Conservation (phyloP, 2,329 filamentous ascomycete genomes). For the Periconia macrospinosa region DNA sequence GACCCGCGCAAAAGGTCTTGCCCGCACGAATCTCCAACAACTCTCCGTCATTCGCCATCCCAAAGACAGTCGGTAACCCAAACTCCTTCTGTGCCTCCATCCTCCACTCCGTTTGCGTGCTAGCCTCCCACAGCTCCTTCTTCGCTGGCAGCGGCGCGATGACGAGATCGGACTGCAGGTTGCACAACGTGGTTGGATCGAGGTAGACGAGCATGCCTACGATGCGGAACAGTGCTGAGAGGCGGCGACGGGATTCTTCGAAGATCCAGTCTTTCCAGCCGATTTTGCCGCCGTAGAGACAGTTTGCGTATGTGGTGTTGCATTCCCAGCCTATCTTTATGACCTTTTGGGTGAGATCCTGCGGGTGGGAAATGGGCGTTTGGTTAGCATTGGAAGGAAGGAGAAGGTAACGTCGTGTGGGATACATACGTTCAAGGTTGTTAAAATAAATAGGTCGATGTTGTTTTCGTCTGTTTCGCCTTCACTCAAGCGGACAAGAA, state of each 20-base stretch:
- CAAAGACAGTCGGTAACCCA: constrained; percentile 25
- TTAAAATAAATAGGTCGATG: constrained; percentile 42
- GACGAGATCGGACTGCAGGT: constrained; percentile 38
- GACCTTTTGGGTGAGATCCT: constrained; percentile 10
- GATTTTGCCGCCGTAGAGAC: constrained; percentile 16
- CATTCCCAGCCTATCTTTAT: constrained; percentile 9
- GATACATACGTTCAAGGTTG: constrained; percentile 39
- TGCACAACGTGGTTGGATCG: constrained; percentile 44
- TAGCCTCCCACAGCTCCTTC: constrained; percentile 51
- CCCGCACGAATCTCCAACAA: constrained; percentile 33
- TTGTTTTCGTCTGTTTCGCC: constrained; percentile 50
- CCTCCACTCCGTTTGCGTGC: constrained; percentile 40
- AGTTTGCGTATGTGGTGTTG: constrained; percentile 1
- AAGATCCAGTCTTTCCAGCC: constrained; percentile 48
- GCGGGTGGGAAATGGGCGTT: too few relatives aligned
- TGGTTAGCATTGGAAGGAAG: not conserved
- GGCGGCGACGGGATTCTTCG: constrained; percentile 46
- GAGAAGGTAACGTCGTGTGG: not conserved
- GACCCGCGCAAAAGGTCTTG: constrained; percentile 25
- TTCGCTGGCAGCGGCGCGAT: constrained; percentile 48
- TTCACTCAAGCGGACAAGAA: constrained; percentile 48
- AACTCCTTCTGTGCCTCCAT: constrained; percentile 29
- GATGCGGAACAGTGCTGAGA: constrained; percentile 45
- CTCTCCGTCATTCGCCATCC: constrained; percentile 35
- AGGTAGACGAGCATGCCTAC: constrained; percentile 50